Evolutionary conservation across 768 basidiomycete species (phyloP), one percentile per base, ranked within the genome.

Genomic region (Dentipellis fragilis): DNA sequence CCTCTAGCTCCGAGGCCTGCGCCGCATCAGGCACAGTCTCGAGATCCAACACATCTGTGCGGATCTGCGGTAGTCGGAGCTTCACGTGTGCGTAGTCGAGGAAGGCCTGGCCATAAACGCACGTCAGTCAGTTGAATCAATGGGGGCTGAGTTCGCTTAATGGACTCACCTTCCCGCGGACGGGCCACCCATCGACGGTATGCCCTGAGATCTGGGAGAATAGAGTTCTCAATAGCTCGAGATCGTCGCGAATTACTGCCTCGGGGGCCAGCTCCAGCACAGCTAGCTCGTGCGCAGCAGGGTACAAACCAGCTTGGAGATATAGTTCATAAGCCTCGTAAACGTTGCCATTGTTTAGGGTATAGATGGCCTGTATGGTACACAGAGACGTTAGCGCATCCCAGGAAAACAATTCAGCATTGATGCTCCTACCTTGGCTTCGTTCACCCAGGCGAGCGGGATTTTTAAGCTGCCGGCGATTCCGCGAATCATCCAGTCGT

Each of bases 241-340:
- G 61, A 62, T 78, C 76, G 45, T 74, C 67, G 19, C 72, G 74
- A 34, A 97, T 76, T 54, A 96, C 75, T 0, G 87, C 90, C 60
- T 97, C 95, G 1, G 92, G 89, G 6, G 88, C 90, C 8, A 99
- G 79, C 57, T 93, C 85, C n/a, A 75, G 69, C 34, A 94, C 75
- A n/a, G 89, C 89, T 45, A 98, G 74, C 49, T 83, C 80, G 65
- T 96, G 93, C 0, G 95, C 93, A 4, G 80, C 70, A 56, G 84
- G 77, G 59, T 82, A 85, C 36, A 83, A 67, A 17, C 81, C 81
- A 2, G 91, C 91, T 23, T 80, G 66, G 50, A 90, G 71, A 66
- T 88, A 88, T 22, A 86, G 72, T 48, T 89, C 80, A 66, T 89
- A 96, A 16, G 91, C 92, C 1, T 77, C 73, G 65, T 78, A 92